Evolutionary conservation across 2,329 filamentous ascomycete species (phyloP).

Genomic region (Juglanconis sp.): DNA sequence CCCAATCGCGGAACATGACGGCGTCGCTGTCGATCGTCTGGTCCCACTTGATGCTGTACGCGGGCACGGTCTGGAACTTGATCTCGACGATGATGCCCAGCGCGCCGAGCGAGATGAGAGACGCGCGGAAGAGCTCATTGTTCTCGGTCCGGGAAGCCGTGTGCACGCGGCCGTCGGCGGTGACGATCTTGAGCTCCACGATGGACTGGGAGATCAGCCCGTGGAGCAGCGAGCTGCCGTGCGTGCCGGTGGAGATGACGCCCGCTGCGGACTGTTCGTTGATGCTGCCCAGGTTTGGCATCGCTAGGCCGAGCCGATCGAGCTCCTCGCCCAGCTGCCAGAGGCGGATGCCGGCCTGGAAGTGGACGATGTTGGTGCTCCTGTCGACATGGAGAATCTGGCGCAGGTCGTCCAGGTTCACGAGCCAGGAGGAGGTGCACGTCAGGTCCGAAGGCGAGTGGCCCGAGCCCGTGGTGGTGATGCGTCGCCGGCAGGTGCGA

Average conservation of each 20-base stretch:
- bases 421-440: slow-evolving; percentile 19
- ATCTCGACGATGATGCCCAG: slow-evolving; percentile 89
- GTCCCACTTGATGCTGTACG: slow-evolving; percentile 82
- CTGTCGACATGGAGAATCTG: slow-evolving; percentile 68
- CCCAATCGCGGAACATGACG: slow-evolving; percentile 69
- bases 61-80: slow-evolving; percentile 75
- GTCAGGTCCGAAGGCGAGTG: slow-evolving; percentile 19
- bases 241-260: slow-evolving; percentile 88
- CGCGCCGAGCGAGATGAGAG: slow-evolving; percentile 81
- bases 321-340: slow-evolving; percentile 70
- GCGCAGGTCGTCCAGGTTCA: slow-evolving; percentile 80
- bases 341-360: slow-evolving; percentile 87
- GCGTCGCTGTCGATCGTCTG: slow-evolving; percentile 73
- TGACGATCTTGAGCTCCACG: slow-evolving; percentile 70
- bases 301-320: slow-evolving; percentile 71
- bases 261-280: slow-evolving; percentile 91
- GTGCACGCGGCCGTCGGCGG: slow-evolving; percentile 74
- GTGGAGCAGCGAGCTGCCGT: slow-evolving; percentile 81
- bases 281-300: slow-evolving; percentile 93
- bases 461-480: slow-evolving; percentile 57
- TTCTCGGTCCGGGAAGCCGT: slow-evolving; percentile 67
- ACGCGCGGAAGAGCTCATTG: slow-evolving; percentile 79
- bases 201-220: slow-evolving; percentile 82
- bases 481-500: slow-evolving; percentile 71
- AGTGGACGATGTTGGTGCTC: slow-evolving; percentile 64